Evolutionary conservation across 306 rosid species (phyloP).

Genomic region (Carpinus fangiana): DNA sequence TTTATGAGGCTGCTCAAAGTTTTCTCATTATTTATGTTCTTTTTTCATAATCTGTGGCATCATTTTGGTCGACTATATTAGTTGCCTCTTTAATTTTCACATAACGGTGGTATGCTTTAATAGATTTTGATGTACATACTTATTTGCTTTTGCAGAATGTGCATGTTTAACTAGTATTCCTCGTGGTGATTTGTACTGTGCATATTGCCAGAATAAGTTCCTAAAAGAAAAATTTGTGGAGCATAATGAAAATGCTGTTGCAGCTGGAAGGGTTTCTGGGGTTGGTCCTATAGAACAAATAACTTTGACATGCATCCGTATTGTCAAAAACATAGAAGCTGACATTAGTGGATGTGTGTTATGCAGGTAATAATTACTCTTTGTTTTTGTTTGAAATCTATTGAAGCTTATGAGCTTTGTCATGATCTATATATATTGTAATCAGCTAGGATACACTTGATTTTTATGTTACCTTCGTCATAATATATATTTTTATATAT

Average conservation of each 20-base stretch:
- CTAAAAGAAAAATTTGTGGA: constrained; percentile 62
- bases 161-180: constrained; percentile 76
- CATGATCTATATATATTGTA: constrained; percentile 14
- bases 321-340: constrained; percentile 74
- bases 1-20: constrained; percentile 3
- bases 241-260: constrained; percentile 78
- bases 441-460: constrained; percentile 17
- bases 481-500: not conserved
- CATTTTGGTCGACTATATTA: constrained; percentile 12
- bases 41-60: constrained; percentile 14
- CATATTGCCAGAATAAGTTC: constrained; percentile 80
- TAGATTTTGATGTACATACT: constrained; percentile 30
- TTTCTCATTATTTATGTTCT: not conserved
- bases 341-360: constrained; percentile 91
- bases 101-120: constrained; percentile 7
- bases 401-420: constrained; percentile 22
- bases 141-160: constrained; percentile 67
- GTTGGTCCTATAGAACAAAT: constrained; percentile 90
- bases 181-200: constrained; percentile 85
- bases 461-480: constrained; percentile 19
- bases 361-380: constrained; percentile 65
- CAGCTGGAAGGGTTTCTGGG: constrained; percentile 88
- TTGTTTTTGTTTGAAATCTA: not conserved
- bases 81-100: constrained; percentile 16
- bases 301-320: constrained; percentile 85